Conservation (phyloP, 345 rosid genomes). For the Cardamine chenopodiifolia region DNA sequence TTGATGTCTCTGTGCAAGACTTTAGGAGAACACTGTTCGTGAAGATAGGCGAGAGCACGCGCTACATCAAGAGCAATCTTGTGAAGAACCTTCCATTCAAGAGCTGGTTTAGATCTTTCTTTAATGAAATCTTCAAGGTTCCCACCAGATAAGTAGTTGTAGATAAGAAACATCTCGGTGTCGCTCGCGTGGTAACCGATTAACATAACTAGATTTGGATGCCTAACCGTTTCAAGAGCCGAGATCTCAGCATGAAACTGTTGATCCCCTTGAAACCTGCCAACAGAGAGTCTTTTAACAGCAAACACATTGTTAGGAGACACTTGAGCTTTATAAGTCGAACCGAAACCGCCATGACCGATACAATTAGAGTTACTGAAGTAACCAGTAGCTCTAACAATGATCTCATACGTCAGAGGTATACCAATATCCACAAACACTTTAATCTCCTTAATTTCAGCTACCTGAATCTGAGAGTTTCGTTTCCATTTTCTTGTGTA, state of each 20-base stretch:
- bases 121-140: constrained; percentile 61
- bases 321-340: constrained; percentile 61
- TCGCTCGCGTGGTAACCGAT: constrained; percentile 67
- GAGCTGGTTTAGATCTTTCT: constrained; percentile 52
- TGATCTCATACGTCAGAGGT: constrained; percentile 53
- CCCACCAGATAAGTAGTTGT: constrained; percentile 70
- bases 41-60: constrained; percentile 85
- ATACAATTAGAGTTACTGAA: constrained; percentile 59
- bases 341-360: constrained; percentile 69
- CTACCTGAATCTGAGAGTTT: constrained; percentile 44
- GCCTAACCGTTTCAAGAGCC: constrained; percentile 56
- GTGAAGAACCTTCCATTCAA: constrained; percentile 75
- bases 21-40: constrained; percentile 81
- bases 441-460: constrained; percentile 50
- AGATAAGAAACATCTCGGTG: constrained; percentile 63
- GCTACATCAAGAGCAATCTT: constrained; percentile 88
- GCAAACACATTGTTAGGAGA: constrained; percentile 51
- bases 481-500: constrained; percentile 50
- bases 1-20: constrained; percentile 95
- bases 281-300: constrained; percentile 59
- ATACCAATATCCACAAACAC: constrained; percentile 50
- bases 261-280: constrained; percentile 63
- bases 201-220: constrained; percentile 59
- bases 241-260: constrained; percentile 67
- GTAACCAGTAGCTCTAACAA: constrained; percentile 60